Evolutionary conservation across 805 yeast genomes (phyloP).

Genomic region (Ogataea naganishii): DNA sequence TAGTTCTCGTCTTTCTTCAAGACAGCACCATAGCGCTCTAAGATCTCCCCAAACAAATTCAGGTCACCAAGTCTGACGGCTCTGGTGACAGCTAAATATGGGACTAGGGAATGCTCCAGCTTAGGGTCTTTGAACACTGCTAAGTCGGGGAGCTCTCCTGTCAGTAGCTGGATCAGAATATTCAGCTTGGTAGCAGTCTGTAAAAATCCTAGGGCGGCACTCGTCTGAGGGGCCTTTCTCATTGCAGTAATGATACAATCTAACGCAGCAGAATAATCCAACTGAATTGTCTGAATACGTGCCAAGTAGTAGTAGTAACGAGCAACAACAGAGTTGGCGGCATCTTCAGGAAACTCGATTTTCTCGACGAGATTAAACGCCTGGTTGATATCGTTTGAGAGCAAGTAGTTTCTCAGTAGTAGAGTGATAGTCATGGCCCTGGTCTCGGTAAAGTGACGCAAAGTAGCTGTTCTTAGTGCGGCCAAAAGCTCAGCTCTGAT

Average conservation of each 20-base stretch:
- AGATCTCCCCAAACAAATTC: slow-evolving; percentile 63
- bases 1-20: slow-evolving; percentile 74
- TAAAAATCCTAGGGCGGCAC: slow-evolving; percentile 74
- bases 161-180: slow-evolving; percentile 81
- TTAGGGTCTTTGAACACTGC: slow-evolving; percentile 63
- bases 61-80: slow-evolving; percentile 93
- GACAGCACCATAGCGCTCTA: slow-evolving; percentile 49
- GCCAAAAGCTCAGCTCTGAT: slow-evolving; percentile 63
- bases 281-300: slow-evolving; percentile 83
- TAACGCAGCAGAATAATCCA: slow-evolving; percentile 84
- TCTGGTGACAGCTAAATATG: slow-evolving; percentile 79
- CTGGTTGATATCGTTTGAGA: slow-evolving; percentile 72
- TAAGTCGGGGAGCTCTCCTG: slow-evolving; percentile 95
- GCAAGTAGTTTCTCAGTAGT: slow-evolving; percentile 70
- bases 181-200: slow-evolving; percentile 85
- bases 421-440: slow-evolving; percentile 83
- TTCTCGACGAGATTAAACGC: slow-evolving; percentile 88
- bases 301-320: slow-evolving; percentile 88
- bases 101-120: slow-evolving; percentile 54
- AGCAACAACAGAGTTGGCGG: slow-evolving; percentile 82
- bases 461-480: slow-evolving; percentile 78
- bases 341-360: slow-evolving; percentile 77
- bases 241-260: slow-evolving; percentile 91
- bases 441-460: slow-evolving; percentile 89
- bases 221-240: slow-evolving; percentile 91